Evolutionary conservation across 2,329 filamentous ascomycete species (phyloP).

Genomic region (Aureobasidium sp.): DNA sequence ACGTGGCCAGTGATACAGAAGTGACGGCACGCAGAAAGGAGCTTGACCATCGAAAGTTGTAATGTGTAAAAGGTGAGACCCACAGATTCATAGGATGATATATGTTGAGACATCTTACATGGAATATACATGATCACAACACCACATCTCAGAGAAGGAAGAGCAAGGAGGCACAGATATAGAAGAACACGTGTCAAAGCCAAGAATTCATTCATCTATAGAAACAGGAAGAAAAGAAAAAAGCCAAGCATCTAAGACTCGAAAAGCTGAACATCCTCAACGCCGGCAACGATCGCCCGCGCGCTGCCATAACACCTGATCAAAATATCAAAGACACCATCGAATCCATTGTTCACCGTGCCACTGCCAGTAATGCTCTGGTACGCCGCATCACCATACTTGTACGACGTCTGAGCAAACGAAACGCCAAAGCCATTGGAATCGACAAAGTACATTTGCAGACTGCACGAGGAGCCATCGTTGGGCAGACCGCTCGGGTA

Average conservation of each 20-base stretch:
- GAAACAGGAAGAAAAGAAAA: background rate
- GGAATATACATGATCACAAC: background rate
- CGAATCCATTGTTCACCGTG: background rate
- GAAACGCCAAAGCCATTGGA: constrained; percentile 2
- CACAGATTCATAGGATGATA: no score
- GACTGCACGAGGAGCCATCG: constrained; percentile 2
- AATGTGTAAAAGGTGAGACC: background rate
- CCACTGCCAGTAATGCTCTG: constrained; percentile 6
- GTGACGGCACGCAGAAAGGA: background rate
- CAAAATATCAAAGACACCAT: background rate
- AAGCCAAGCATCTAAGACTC: background rate
- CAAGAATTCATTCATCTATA: background rate
- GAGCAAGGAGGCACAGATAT: background rate
- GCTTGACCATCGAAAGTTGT: background rate
- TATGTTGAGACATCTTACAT: no score
- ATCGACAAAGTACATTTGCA: constrained; percentile 12
- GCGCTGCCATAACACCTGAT: constrained; percentile 10
- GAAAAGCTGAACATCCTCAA: constrained; percentile 8
- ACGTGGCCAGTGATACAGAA: background rate
- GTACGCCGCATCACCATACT: constrained; percentile 4
- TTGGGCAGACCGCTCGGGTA: background rate
- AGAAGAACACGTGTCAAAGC: background rate
- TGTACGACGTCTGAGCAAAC: constrained; percentile 1
- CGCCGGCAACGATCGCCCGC: background rate
- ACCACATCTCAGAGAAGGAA: background rate